Conservation (phyloP, 75 land plant species). For the Isoetes taiwanensis region DNA sequence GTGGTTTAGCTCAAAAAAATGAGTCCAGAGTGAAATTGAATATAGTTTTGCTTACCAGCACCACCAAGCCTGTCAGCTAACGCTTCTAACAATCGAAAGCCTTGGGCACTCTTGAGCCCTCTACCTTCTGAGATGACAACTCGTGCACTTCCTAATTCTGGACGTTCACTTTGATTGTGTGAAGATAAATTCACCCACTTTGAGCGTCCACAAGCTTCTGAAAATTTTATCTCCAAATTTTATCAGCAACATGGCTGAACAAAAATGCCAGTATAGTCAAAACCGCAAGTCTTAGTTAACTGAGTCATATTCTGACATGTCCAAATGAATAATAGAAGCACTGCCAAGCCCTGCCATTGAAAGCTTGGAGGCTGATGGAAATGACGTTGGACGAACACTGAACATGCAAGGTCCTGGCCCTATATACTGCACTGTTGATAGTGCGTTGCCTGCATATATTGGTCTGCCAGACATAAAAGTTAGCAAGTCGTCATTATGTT, state of each 20-base stretch:
- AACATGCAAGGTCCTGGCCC: conserved; percentile 72
- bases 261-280: conserved; percentile 4
- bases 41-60: too few relatives aligned
- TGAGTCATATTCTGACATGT: conserved; percentile 56
- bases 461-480: too few relatives aligned
- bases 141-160: conserved; percentile 93
- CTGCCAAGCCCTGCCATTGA: conserved; percentile 17
- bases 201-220: conserved; percentile 52
- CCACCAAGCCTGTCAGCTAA: conserved; percentile 96
- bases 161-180: conserved; percentile 70
- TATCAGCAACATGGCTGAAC: background rate
- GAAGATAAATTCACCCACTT: conserved; percentile 55
- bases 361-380: conserved; percentile 19
- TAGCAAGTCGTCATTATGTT: too few relatives aligned
- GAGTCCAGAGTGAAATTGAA: too few relatives aligned
- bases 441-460: conserved; percentile 96
- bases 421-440: conserved; percentile 54
- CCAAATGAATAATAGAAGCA: conserved; percentile 49
- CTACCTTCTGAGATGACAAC: conserved; percentile 89
- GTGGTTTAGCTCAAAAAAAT: background rate
- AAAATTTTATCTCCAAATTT: too few relatives aligned
- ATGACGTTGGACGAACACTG: conserved; percentile 76
- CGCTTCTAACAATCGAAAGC: conserved; percentile 77
- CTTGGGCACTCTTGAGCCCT: conserved; percentile 79
- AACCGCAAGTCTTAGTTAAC: conserved; percentile 19